phyloP scores from a whole-genome alignment of 495 filamentous ascomycete genomes.

The Penicillium chermesinum region DNA sequence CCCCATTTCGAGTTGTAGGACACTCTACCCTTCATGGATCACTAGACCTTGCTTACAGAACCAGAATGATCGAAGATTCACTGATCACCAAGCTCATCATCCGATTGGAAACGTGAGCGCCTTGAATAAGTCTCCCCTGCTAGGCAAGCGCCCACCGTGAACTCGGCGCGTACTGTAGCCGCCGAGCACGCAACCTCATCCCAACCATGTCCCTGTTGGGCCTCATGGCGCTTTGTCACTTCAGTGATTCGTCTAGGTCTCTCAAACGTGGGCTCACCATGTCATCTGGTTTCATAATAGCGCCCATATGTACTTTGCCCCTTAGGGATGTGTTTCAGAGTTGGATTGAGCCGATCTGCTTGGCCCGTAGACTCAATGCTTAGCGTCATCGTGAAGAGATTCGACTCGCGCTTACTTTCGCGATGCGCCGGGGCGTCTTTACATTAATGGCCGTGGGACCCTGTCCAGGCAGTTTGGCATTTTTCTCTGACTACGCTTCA shows the following conservation, averaged over 20 bases:
- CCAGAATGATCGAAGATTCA: not conserved
- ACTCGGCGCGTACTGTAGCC: conserved; percentile 36
- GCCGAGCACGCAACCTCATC: conserved; percentile 7
- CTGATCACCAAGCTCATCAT: not conserved
- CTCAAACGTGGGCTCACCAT: conserved; percentile 1
- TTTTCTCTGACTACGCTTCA: conserved; percentile 3
- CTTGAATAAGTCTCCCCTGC: conserved; percentile 2
- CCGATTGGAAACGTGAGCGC: conserved; percentile 15
- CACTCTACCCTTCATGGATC: no score
- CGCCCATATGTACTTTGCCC: conserved; percentile 28
- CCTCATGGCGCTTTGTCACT: conserved; percentile 14
- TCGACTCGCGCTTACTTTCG: conserved; percentile 16
- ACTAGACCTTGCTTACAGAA: no score
- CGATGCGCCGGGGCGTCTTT: conserved; percentile 4
- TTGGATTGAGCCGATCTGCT: conserved; percentile 1
- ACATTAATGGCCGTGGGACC: conserved; percentile 19
- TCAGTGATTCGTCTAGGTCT: conserved; percentile 6
- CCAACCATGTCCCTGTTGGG: conserved; percentile 10
- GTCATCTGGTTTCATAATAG: conserved; percentile 33
- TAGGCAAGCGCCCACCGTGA: conserved; percentile 22
- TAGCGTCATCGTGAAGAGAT: conserved; percentile 11
- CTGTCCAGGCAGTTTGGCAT: conserved; percentile 1
- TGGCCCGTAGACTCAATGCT: conserved; percentile 2
- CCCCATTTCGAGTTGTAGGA: no score
- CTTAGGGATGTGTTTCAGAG: conserved; percentile 26